Evolutionary conservation across 306 rosid species (phyloP).

Genomic region (Malus fusca): DNA sequence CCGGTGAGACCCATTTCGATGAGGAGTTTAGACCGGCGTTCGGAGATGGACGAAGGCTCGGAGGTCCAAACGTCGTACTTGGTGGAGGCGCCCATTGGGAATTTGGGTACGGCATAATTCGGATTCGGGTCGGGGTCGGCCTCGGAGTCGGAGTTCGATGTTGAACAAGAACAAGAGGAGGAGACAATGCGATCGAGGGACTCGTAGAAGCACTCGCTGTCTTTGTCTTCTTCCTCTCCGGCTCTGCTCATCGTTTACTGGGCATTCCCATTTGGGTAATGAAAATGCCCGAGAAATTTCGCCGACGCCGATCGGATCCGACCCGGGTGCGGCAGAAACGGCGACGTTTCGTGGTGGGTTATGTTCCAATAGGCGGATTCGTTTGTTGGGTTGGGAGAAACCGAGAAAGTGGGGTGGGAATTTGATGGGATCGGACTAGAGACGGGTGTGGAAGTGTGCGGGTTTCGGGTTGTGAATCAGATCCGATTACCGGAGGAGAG

Average conservation of each 20-base stretch:
- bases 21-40: conserved; percentile 74
- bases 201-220: conserved; percentile 66
- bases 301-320: conserved; percentile 26
- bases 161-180: conserved; percentile 79
- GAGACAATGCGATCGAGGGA: conserved; percentile 83
- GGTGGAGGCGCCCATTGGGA: conserved; percentile 44
- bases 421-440: conserved; percentile 28
- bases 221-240: conserved; percentile 43
- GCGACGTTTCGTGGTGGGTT: background rate
- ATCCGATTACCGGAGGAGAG: conserved; percentile 33
- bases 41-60: conserved; percentile 80
- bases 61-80: conserved; percentile 91
- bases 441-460: conserved; percentile 6
- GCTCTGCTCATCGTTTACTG: conserved; percentile 68
- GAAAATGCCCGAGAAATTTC: conserved; percentile 42
- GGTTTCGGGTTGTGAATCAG: conserved; percentile 40
- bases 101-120: conserved; percentile 39
- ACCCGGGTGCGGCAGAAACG: background rate
- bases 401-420: conserved; percentile 1
- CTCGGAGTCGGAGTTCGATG: conserved; percentile 58
- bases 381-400: background rate
- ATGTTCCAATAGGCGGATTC: background rate
- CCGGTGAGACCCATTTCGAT: conserved; percentile 64
- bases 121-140: background rate
- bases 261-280: conserved; percentile 71